Evolutionary conservation across 2,329 filamentous ascomycete genomes (phyloP), one percentile per base, ranked within the genome.

Genomic region (Neopestalotiopsis sp.): DNA sequence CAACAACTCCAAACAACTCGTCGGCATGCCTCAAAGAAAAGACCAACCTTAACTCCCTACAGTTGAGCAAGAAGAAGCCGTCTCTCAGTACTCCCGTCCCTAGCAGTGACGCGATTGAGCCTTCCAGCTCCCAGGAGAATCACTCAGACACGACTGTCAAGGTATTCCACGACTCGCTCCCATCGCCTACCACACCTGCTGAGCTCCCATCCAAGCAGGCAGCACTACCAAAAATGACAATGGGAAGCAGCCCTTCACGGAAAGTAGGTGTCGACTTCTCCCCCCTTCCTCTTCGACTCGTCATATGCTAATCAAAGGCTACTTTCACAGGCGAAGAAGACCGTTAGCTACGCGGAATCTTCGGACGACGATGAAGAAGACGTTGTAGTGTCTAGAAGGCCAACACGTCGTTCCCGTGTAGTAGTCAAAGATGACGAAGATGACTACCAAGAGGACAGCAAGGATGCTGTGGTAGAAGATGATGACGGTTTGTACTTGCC

Each of bases 291-390:
- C 6, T n/a, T 9, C 5, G 3, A 7, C 28, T 1, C 1, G 14
- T 24, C 3, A 5, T 10, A 38, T 14, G 24, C 69, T 65, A 2
- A 34, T 20, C 61, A 65, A 42, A 28, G 20, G 45, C 9, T 4
- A 20, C 45, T 57, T 28, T 2, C 2, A 1, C 66, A 89, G 87
- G 79, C 78, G 3, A 89, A 85, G 74, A 89, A 88, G 76, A 78
- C 79, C 0, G 87, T 96, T 73, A 96, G 88, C 78, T 98, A 98
- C 79, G 91, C 92, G 72, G 95, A 98, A 76, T 94, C 93, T 1
- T 94, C 93, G 59, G 92, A 93, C 61, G 92, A 94, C 6, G 34
- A 38, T 13, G 92, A 94, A 64, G 91, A 95, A 28, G 90, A 91
- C 59, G 89, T 93, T 0, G 92, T 95, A 76, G 79, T 81, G 1